Conservation (phyloP, 257 asterid genomes). For the Ophiorrhiza pumila region DNA sequence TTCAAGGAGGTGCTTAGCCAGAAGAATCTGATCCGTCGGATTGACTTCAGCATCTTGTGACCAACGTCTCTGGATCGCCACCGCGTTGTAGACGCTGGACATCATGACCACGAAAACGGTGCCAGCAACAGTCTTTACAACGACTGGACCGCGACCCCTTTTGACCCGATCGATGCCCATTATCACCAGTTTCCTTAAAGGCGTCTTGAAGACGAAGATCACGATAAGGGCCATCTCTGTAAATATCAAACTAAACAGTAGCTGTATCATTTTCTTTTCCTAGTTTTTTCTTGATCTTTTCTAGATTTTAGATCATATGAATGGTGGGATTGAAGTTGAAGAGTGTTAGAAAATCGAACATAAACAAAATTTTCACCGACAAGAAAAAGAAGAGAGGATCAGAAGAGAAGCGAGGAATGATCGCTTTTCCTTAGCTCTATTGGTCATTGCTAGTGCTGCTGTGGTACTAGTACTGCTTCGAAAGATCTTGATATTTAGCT, state of each 20-base stretch:
- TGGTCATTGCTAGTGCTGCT: no score
- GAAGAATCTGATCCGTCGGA: conserved; percentile 82
- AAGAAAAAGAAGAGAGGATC: not conserved
- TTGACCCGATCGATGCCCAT: conserved; percentile 77
- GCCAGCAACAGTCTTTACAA: conserved; percentile 58
- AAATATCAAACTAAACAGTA: conserved; percentile 57
- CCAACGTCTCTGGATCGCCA: conserved; percentile 60
- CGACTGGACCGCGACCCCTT: conserved; percentile 76
- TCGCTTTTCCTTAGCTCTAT: no score
- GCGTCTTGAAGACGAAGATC: conserved; percentile 80
- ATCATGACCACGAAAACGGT: conserved; percentile 61
- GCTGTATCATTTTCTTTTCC: conserved; percentile 40
- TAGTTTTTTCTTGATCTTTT: not conserved
- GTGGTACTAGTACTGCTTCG: not conserved
- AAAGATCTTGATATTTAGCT: not conserved
- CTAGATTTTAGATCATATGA: not conserved
- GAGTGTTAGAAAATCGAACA: not conserved
- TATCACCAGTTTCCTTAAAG: conserved; percentile 73
- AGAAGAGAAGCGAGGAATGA: not conserved
- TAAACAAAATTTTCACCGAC: not conserved
- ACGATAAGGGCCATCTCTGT: conserved; percentile 71
- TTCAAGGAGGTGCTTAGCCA: conserved; percentile 64
- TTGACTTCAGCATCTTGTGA: conserved; percentile 59
- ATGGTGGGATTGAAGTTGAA: not conserved
- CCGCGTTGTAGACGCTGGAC: conserved; percentile 56